A percentile compares a stretch with the other conserved stretches of the same genome.
Conservation (phyloP, 2,329 filamentous ascomycete species). For the Colletotrichum sp. region DNA sequence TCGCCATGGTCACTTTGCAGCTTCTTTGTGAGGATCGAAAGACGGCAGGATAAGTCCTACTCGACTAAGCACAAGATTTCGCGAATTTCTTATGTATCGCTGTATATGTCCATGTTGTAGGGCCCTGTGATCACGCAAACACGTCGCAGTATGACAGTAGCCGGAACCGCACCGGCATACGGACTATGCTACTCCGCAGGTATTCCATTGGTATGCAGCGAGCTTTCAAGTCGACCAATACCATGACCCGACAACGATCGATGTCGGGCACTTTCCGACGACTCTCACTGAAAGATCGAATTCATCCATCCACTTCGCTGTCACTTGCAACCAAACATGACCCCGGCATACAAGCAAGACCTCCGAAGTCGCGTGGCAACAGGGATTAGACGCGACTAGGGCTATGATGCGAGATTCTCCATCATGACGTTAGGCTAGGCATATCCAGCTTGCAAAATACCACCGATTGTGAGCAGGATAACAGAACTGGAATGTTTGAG, state of each 20-base stretch:
- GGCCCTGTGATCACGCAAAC: not conserved
- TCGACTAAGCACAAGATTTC: not conserved
- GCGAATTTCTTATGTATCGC: not conserved
- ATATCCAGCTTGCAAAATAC: not conserved
- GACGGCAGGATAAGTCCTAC: not conserved
- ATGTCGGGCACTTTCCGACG: not conserved
- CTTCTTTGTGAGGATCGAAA: not conserved
- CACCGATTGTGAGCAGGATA: not conserved
- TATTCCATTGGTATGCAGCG: not conserved
- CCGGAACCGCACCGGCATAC: not conserved
- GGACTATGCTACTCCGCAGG: not conserved
- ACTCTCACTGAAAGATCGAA: not conserved
- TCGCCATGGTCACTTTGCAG: not conserved
- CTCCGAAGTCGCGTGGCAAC: not conserved
- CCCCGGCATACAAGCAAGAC: not conserved
- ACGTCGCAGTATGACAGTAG: not conserved
- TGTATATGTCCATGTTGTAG: not conserved
- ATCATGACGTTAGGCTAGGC: not conserved
- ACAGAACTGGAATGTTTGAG: not conserved
- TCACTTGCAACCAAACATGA: not conserved
- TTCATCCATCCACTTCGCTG: not conserved
- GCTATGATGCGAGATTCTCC: not conserved
- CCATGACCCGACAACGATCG: not conserved
- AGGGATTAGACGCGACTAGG: not conserved
- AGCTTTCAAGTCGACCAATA: not conserved